These are phyloP conservation scores for Fusarium setosum DNA, from an alignment of 2,329 filamentous ascomycete genomes.

Conservation along the genomic window DNA sequence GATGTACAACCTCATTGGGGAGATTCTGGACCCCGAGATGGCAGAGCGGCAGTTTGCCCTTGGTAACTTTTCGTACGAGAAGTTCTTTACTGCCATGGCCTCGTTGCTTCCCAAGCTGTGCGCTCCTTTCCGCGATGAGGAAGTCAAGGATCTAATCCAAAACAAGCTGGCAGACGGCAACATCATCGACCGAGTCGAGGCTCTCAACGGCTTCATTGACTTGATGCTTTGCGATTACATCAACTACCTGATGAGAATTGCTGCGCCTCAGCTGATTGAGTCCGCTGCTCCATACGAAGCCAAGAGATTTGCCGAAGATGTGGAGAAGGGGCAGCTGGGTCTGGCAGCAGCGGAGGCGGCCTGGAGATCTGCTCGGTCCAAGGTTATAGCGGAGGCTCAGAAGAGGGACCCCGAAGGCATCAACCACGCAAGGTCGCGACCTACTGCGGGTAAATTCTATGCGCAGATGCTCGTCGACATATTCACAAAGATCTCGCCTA, in stretches of 20 bases:
- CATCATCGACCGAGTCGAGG: slow-evolving; percentile 81
- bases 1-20: slow-evolving; percentile 80
- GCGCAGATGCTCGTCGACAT: slow-evolving; percentile 80
- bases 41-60: slow-evolving; percentile 75
- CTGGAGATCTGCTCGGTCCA: slow-evolving; percentile 73
- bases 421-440: slow-evolving; percentile 70
- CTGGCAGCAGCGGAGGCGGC: slow-evolving; percentile 71
- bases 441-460: slow-evolving; percentile 77
- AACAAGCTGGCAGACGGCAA: slow-evolving; percentile 69
- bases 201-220: slow-evolving; percentile 80
- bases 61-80: slow-evolving; percentile 83
- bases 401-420: slow-evolving; percentile 77
- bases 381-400: slow-evolving; percentile 73
- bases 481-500: slow-evolving; percentile 73
- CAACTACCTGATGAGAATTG: slow-evolving; percentile 81
- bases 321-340: slow-evolving; percentile 65
- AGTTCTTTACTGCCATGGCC: slow-evolving; percentile 82
- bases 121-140: slow-evolving; percentile 81
- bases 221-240: slow-evolving; percentile 83
- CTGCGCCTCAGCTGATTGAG: slow-evolving; percentile 77
- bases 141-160: slow-evolving; percentile 76
- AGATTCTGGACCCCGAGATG: slow-evolving; percentile 79
- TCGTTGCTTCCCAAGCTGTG: slow-evolving; percentile 82
- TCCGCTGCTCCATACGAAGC: slow-evolving; percentile 80
- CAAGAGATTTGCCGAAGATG: slow-evolving; percentile 74